Evolutionary conservation across 2,329 filamentous ascomycete genomes (phyloP).

Genomic region (Phoma sp.): DNA sequence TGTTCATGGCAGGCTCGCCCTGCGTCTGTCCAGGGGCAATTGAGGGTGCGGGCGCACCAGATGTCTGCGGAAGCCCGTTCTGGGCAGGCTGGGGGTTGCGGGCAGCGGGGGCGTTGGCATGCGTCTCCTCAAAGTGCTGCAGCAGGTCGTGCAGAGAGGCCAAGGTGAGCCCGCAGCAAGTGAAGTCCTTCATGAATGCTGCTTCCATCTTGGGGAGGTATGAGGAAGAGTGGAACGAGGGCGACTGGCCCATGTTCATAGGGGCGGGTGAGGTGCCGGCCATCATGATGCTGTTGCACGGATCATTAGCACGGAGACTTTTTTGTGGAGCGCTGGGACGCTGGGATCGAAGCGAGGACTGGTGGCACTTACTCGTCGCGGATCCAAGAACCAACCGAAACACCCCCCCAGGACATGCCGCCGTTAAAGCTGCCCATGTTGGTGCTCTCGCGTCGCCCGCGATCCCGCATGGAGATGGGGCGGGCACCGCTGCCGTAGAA

Average conservation of each 20-base stretch:
- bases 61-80: constrained; percentile 44
- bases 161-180: constrained; percentile 88
- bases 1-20: constrained; percentile 44
- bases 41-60: constrained; percentile 40
- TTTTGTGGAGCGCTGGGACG: constrained; percentile 5
- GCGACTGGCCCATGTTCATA: constrained; percentile 72
- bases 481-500: constrained; percentile 64
- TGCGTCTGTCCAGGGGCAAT: constrained; percentile 54
- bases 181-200: constrained; percentile 97
- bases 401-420: constrained; percentile 96
- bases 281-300: constrained; percentile 79
- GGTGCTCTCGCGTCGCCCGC: constrained; percentile 63
- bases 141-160: constrained; percentile 92
- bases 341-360: constrained; percentile 1
- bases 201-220: constrained; percentile 96
- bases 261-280: constrained; percentile 92
- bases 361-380: constrained; percentile 84
- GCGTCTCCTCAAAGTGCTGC: constrained; percentile 95
- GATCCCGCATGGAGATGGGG: constrained; percentile 66
- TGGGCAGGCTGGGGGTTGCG: constrained; percentile 58
- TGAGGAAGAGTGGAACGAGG: constrained; percentile 94
- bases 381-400: constrained; percentile 96
- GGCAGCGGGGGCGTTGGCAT: constrained; percentile 72
- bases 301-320: constrained; percentile 27
- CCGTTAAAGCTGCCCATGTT: constrained; percentile 68